Evolutionary conservation across 495 filamentous ascomycete genomes (phyloP).

Genomic region (Sordaria brevicollis): DNA sequence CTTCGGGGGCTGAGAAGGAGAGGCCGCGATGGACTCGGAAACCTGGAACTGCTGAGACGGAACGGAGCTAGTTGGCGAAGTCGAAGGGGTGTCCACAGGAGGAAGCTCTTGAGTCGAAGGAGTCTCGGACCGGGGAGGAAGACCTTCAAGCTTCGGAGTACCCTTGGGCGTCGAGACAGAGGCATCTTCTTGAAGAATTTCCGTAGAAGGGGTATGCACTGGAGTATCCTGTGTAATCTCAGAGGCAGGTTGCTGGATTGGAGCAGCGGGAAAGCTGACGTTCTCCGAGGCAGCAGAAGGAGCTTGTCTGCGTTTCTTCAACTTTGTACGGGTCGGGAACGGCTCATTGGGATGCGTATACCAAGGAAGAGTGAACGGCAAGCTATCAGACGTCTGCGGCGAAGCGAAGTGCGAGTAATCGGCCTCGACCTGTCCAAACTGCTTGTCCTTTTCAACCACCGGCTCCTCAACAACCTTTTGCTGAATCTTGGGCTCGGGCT

Average conservation of each 20-base stretch:
- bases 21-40: slow-evolving; percentile 11
- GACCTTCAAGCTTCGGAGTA: slow-evolving; percentile 2
- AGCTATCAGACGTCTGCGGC: slow-evolving; percentile 39
- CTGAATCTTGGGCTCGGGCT: slow-evolving; percentile 2
- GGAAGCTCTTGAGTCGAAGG: slow-evolving; percentile 55
- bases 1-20: slow-evolving; percentile 30
- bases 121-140: slow-evolving; percentile 45
- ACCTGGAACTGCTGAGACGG: slow-evolving; percentile 39
- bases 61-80: slow-evolving; percentile 62
- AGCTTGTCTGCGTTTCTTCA: slow-evolving; percentile 23
- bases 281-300: slow-evolving; percentile 1
- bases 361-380: slow-evolving; percentile 69
- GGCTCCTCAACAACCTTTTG: slow-evolving; percentile 1
- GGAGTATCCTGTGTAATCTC: background rate
- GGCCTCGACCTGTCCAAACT: background rate
- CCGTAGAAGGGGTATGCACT: background rate
- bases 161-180: slow-evolving; percentile 22
- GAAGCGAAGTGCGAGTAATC: slow-evolving; percentile 3
- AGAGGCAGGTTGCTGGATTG: background rate
- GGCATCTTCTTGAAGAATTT: slow-evolving; percentile 1
- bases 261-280: background rate
- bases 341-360: slow-evolving; percentile 55
- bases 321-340: slow-evolving; percentile 48
- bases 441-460: background rate
- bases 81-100: slow-evolving; percentile 52